Conservation (phyloP, 2,329 filamentous ascomycete species). For the Chrysoporthe puriensis region DNA sequence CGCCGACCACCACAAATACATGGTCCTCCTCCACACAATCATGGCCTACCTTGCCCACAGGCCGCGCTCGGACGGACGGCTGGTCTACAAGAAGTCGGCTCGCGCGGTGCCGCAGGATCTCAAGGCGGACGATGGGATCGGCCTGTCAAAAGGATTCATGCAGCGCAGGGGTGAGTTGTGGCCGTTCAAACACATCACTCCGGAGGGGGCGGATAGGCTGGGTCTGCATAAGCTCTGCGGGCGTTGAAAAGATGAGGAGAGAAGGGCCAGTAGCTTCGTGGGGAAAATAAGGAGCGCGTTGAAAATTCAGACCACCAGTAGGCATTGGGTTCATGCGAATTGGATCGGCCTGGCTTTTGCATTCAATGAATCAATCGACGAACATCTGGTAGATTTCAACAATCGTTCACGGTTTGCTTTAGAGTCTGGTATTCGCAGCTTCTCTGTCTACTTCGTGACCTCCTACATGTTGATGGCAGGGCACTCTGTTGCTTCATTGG, state of each 20-base stretch:
- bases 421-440: too few relatives aligned
- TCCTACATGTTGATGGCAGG: too few relatives aligned
- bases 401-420: too few relatives aligned
- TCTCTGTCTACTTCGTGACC: too few relatives aligned
- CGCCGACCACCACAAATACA: not conserved
- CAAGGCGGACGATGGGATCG: not conserved
- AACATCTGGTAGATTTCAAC: too few relatives aligned
- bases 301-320: too few relatives aligned
- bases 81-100: not conserved
- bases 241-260: not conserved
- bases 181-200: not conserved
- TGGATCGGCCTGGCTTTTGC: not conserved
- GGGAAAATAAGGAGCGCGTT: not conserved
- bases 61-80: conserved; percentile 2
- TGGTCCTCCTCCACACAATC: not conserved
- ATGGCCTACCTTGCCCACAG: not conserved
- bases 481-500: too few relatives aligned
- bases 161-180: not conserved
- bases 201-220: not conserved
- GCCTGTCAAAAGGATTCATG: conserved; percentile 1
- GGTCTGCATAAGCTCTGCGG: not conserved
- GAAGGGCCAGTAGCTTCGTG: not conserved
- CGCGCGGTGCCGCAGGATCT: conserved; percentile 1
- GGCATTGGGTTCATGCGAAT: not conserved
- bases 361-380: not conserved